Evolutionary conservation across 2,329 filamentous ascomycete genomes (phyloP).

Genomic region (Aureobasidium sp.): DNA sequence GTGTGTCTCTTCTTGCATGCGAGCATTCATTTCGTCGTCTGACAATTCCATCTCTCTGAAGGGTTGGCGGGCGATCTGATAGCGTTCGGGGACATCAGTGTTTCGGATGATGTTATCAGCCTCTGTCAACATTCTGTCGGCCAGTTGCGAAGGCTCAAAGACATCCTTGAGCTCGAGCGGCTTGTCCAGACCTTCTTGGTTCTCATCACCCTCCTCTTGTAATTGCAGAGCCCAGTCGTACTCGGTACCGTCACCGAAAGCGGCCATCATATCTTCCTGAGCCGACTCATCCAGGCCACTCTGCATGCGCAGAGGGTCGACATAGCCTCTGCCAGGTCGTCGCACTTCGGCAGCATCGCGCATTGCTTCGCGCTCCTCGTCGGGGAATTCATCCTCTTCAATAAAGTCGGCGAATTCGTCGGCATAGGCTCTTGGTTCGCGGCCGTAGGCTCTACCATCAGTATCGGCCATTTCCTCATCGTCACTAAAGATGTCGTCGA

Average conservation of each 20-base stretch:
- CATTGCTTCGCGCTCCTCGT: slow-evolving; percentile 68
- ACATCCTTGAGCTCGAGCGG: slow-evolving; percentile 92
- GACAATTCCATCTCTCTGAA: slow-evolving; percentile 70
- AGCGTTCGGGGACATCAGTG: slow-evolving; percentile 84
- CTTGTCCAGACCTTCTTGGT: slow-evolving; percentile 68
- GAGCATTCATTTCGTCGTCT: slow-evolving; percentile 57
- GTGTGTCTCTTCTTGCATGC: slow-evolving; percentile 69
- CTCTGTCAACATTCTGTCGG: slow-evolving; percentile 90
- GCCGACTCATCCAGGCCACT: slow-evolving; percentile 79
- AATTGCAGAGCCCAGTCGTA: slow-evolving; percentile 90
- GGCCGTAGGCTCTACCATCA: slow-evolving; percentile 19
- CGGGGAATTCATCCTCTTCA: slow-evolving; percentile 86
- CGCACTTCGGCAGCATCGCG: slow-evolving; percentile 85
- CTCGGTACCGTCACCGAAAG: slow-evolving; percentile 91
- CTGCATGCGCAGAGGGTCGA: slow-evolving; percentile 56
- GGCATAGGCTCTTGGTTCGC: slow-evolving; percentile 42
- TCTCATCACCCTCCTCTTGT: slow-evolving; percentile 75
- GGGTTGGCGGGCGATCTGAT: slow-evolving; percentile 81
- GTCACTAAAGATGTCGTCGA: slow-evolving; percentile 91
- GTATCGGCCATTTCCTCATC: slow-evolving; percentile 65
- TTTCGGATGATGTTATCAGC: slow-evolving; percentile 87
- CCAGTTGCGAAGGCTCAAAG: slow-evolving; percentile 91
- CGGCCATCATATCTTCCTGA: slow-evolving; percentile 89
- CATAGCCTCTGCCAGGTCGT: slow-evolving; percentile 62
- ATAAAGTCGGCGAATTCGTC: slow-evolving; percentile 92